Conservation (phyloP, 164 flowering plant genomes). For the Chloranthus sessilifolius region DNA sequence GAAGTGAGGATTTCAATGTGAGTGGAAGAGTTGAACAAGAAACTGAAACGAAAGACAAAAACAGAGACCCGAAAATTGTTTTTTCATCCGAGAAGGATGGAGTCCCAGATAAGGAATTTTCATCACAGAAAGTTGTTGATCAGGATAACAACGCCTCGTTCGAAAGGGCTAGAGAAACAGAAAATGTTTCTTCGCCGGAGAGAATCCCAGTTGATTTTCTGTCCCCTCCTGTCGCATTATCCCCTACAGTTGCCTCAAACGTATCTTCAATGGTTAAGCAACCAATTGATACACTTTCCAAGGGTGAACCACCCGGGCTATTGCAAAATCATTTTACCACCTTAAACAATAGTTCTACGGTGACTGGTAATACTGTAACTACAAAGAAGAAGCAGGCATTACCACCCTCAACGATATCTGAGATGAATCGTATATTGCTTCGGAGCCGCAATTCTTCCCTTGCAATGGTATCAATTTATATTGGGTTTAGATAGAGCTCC, state of each 20-base stretch:
- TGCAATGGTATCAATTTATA: conserved; percentile 3
- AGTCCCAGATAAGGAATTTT: conserved; percentile 4
- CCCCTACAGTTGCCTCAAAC: background rate
- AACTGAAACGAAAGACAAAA: background rate
- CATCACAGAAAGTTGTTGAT: no score
- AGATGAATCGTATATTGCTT: conserved; percentile 4
- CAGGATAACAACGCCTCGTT: background rate
- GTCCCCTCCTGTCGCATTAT: background rate
- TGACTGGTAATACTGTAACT: background rate
- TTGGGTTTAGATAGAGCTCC: background rate
- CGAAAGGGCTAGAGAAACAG: background rate
- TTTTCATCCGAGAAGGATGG: background rate
- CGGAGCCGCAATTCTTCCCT: conserved; percentile 1
- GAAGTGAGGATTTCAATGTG: conserved; percentile 7
- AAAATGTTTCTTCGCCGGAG: background rate
- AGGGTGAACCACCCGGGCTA: conserved; percentile 3
- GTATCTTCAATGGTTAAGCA: conserved; percentile 1
- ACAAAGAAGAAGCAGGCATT: conserved; percentile 8
- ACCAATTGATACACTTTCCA: background rate
- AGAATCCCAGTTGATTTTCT: background rate
- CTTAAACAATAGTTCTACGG: conserved; percentile 3
- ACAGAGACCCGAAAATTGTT: background rate
- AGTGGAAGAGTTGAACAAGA: conserved; percentile 4
- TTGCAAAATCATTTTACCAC: conserved; percentile 2
- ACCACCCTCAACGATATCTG: conserved; percentile 7